Conservation (phyloP, 768 basidiomycete species). For the Mrakia blollopis region DNA sequence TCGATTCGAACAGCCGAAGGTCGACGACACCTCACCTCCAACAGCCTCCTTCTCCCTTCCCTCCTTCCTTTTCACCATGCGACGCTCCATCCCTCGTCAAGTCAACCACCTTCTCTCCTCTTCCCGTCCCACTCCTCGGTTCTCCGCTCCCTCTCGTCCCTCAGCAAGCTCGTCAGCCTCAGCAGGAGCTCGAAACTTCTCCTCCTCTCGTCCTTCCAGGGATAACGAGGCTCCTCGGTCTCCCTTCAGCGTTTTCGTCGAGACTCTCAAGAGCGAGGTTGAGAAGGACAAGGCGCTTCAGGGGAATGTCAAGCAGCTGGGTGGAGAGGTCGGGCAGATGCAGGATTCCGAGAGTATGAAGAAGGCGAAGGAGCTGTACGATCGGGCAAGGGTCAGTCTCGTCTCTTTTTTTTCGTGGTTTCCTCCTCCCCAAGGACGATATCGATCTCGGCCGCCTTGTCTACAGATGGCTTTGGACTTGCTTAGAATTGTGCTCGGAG, state of each 20-base stretch:
- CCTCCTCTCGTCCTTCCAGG: constrained; percentile 14
- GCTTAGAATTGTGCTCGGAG: not conserved
- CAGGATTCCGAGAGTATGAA: constrained; percentile 97
- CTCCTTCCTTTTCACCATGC: not conserved
- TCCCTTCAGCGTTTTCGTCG: constrained; percentile 93
- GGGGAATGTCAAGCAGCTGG: constrained; percentile 93
- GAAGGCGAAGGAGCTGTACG: constrained; percentile 82
- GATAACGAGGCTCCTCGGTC: constrained; percentile 47
- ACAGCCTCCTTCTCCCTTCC: not conserved
- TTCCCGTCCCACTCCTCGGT: not conserved
- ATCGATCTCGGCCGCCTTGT: not conserved
- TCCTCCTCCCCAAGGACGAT: not conserved
- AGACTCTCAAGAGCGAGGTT: constrained; percentile 86
- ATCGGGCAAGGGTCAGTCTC: constrained; percentile 78
- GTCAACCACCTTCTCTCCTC: constrained; percentile 3
- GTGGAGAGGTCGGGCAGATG: constrained; percentile 94
- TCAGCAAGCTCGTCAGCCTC: not conserved
- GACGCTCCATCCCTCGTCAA: constrained; percentile 12
- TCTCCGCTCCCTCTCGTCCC: not conserved
- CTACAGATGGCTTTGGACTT: not conserved
- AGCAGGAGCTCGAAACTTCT: constrained; percentile 14
- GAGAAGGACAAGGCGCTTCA: constrained; percentile 89
- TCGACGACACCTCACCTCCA: not conserved
- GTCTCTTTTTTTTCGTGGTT: not conserved
- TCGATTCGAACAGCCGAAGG: not conserved